Evolutionary conservation across 2,329 filamentous ascomycete genomes (phyloP).

Genomic region (Fusarium keratoplasticum): DNA sequence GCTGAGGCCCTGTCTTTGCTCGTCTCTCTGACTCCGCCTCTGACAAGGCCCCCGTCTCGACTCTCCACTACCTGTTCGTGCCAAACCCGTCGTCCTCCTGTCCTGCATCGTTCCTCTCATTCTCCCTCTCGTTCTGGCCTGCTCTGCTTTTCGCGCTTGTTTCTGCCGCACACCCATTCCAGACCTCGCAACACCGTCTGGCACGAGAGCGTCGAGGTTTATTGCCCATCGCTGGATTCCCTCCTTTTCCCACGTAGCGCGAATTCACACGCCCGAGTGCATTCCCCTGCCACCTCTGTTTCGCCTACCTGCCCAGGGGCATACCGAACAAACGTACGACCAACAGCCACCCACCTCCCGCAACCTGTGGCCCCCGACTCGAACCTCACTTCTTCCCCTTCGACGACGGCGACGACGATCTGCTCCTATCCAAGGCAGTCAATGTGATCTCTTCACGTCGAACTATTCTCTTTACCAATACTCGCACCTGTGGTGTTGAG

Average conservation of each 20-base stretch:
- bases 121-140: constrained; percentile 32
- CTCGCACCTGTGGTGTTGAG: constrained; percentile 46
- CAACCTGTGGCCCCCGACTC: constrained; percentile 2
- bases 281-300: constrained; percentile 24
- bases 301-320: constrained; percentile 34
- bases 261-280: constrained; percentile 27
- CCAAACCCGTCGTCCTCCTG: constrained; percentile 27
- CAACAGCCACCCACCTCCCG: constrained; percentile 11
- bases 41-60: constrained; percentile 30
- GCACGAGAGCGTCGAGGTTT: constrained; percentile 47
- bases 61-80: constrained; percentile 31
- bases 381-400: constrained; percentile 12
- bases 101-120: constrained; percentile 30
- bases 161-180: constrained; percentile 44
- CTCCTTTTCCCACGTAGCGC: constrained; percentile 33
- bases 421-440: constrained; percentile 5
- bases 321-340: constrained; percentile 25
- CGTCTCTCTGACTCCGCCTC: constrained; percentile 39
- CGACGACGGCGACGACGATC: constrained; percentile 20
- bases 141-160: constrained; percentile 38
- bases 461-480: constrained; percentile 14
- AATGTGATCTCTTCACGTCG: constrained; percentile 12
- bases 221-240: constrained; percentile 35
- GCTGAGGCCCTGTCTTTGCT: constrained; percentile 15
- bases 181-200: constrained; percentile 49